phyloP scores from a whole-genome alignment of 441 rosid species.

The Hura crepitans region DNA sequence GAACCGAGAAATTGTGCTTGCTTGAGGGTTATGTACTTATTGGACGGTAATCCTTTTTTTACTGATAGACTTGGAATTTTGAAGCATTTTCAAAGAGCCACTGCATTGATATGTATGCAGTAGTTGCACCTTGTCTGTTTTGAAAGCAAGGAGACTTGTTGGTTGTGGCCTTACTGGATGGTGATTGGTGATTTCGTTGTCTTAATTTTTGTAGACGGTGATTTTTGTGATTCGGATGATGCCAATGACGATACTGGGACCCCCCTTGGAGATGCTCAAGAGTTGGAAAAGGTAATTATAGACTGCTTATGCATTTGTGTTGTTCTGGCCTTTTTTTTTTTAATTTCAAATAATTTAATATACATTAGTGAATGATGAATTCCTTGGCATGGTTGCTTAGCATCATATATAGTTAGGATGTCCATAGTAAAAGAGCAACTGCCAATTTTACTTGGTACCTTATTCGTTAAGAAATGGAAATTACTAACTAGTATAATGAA shows the following conservation, averaged over 20 bases:
- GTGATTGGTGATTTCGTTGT: slow-evolving; percentile 7
- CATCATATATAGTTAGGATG: slow-evolving; percentile 3
- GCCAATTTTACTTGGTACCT: not conserved
- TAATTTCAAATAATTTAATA: too few species aligned
- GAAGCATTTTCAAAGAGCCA: not conserved
- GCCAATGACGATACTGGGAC: slow-evolving; percentile 25
- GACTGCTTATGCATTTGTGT: not conserved
- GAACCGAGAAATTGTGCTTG: not conserved
- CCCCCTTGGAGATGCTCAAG: slow-evolving; percentile 34
- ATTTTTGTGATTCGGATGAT: slow-evolving; percentile 45
- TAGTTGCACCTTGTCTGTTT: not conserved
- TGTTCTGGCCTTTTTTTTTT: too few species aligned
- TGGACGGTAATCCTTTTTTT: not conserved
- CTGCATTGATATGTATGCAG: not conserved
- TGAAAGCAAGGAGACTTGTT: slow-evolving; percentile 10
- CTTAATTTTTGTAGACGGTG: slow-evolving; percentile 41
- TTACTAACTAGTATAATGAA: not conserved
- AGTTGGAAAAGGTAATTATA: slow-evolving; percentile 37
- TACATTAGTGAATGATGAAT: too few species aligned
- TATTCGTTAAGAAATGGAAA: not conserved
- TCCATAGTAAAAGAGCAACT: slow-evolving; percentile 1
- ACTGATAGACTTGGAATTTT: not conserved
- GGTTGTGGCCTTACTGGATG: slow-evolving; percentile 12
- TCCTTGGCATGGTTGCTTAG: not conserved
- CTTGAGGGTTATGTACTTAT: not conserved